These are phyloP conservation scores for Nemania sp. DNA, from an alignment of 2,329 filamentous ascomycete genomes.

Conservation along the genomic window DNA sequence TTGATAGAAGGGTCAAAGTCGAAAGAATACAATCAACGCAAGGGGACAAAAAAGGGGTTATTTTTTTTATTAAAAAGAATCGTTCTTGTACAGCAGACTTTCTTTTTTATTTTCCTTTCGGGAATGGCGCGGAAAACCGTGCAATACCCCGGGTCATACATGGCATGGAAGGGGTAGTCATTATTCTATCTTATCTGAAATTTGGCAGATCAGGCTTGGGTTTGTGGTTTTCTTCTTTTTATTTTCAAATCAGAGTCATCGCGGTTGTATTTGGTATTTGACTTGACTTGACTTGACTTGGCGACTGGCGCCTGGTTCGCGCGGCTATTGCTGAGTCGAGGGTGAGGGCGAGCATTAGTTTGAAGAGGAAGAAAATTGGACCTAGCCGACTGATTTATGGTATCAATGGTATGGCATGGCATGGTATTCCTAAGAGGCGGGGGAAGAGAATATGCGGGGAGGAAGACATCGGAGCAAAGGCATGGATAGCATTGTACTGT, in stretches of 20 bases:
- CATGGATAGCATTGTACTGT: too few relatives aligned
- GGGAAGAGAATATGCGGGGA: too few relatives aligned
- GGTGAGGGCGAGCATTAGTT: background rate
- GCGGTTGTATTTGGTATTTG: background rate
- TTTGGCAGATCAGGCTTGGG: slow-evolving; percentile 11
- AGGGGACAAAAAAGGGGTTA: slow-evolving; percentile 24
- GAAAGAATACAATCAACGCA: slow-evolving; percentile 20
- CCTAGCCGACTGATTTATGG: too few relatives aligned
- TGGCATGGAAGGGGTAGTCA: slow-evolving; percentile 7
- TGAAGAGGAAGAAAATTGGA: background rate
- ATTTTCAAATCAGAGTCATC: background rate
- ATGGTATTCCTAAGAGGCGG: too few relatives aligned
- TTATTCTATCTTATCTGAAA: slow-evolving; percentile 16
- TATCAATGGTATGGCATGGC: too few relatives aligned
- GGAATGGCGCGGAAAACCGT: slow-evolving; percentile 1
- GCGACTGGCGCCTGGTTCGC: background rate
- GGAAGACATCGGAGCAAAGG: too few relatives aligned
- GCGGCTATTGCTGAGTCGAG: background rate
- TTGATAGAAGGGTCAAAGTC: slow-evolving; percentile 25
- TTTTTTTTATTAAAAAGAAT: slow-evolving; percentile 22
- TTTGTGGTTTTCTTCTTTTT: too few relatives aligned
- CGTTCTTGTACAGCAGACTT: slow-evolving; percentile 25
- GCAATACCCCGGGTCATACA: slow-evolving; percentile 17
- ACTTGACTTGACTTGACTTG: too few relatives aligned
- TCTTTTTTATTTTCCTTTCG: too few relatives aligned